Percentiles rank a stretch among this genome's conserved stretches.
Evolutionary conservation across 1,284 basidiomycete genomes (phyloP).

Genomic region (Laetiporus sulphureus): DNA sequence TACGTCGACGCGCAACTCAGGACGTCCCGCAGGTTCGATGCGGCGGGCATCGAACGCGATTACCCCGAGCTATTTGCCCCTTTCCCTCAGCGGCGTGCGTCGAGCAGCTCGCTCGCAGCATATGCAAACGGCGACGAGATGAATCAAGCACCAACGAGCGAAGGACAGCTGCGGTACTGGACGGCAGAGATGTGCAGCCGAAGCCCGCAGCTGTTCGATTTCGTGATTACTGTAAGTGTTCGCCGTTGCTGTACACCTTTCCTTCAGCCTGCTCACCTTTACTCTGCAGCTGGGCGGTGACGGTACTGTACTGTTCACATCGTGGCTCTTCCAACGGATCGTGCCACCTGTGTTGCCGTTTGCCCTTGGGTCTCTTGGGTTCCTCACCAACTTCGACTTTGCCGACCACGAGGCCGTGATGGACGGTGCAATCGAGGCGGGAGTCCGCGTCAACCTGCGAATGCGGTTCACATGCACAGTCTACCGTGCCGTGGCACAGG

Average conservation of each 20-base stretch:
- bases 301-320: slow-evolving; percentile 97
- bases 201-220: slow-evolving; percentile 93
- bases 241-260: neutral
- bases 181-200: slow-evolving; percentile 93
- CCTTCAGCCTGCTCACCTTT: neutral
- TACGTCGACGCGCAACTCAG: slow-evolving; percentile 97
- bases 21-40: slow-evolving; percentile 91
- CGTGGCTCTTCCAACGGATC: slow-evolving; percentile 98
- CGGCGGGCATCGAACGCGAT: slow-evolving; percentile 78
- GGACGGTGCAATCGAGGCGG: slow-evolving; percentile 86
- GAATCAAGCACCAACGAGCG: slow-evolving; percentile 67
- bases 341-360: slow-evolving; percentile 97
- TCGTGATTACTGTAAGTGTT: slow-evolving; percentile 85
- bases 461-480: slow-evolving; percentile 99
- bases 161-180: slow-evolving; percentile 97
- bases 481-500: slow-evolving; percentile 80
- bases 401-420: slow-evolving; percentile 82
- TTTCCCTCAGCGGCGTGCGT: slow-evolving; percentile 64
- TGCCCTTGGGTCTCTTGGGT: slow-evolving; percentile 96
- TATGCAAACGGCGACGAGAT: slow-evolving; percentile 11
- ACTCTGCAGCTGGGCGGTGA: slow-evolving; percentile 83
- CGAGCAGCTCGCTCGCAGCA: slow-evolving; percentile 54
- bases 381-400: slow-evolving; percentile 98
- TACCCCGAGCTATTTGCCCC: slow-evolving; percentile 89
- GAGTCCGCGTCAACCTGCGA: slow-evolving; percentile 94